Evolutionary conservation across 2,329 filamentous ascomycete species (phyloP), one percentile per base, ranked within the genome.

Genomic region (Trichoderma harzianum): DNA sequence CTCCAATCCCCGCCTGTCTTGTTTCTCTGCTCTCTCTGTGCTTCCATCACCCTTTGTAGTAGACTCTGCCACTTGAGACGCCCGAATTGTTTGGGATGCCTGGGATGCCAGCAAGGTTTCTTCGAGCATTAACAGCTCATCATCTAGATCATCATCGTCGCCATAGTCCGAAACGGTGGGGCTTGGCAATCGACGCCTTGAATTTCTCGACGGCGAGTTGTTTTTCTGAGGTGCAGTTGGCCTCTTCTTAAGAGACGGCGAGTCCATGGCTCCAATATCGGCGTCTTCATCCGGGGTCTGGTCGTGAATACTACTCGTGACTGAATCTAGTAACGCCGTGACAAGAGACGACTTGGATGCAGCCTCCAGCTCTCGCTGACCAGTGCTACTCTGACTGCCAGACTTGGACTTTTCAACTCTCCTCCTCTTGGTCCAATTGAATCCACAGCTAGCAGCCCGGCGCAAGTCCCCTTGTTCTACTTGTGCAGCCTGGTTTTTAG

Each of bases 361-460:
- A 34, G 86, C 85, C 71, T 85, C 84, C 74, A 81, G 83, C 72
- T 84, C 80, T 76, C 80, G 79, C 73, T 78, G 78, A 53, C 81
- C 76, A 47, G 76, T 77, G 69, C 78, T 79, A 36, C 76, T 74
- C 58, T 80, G 78, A 39, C 78, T 78, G 4, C 79, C 79, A 0
- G 80, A 77, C 65, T 83, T 85, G 16, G 82, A 79, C 39, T 84
- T 84, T 64, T 90, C 87, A 8, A 89, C 77, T 75, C 86, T 91
- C 75, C 90, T 86, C 74, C 90, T 86, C 79, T 95, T 95, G 1
- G 91, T 90, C 87, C 91, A 93, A 75, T 92, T 88, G 28, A 87
- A 84, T 21, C 90, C 91, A 77, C 90, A 92, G 78, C 91, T 94
- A 72, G 90, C 86, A 2, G 91, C 87, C 74, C 91, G 87, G 75